Base-by-base conservation (phyloP, 2,329 filamentous ascomycete species). In the Calycina herbarum region DNA sequence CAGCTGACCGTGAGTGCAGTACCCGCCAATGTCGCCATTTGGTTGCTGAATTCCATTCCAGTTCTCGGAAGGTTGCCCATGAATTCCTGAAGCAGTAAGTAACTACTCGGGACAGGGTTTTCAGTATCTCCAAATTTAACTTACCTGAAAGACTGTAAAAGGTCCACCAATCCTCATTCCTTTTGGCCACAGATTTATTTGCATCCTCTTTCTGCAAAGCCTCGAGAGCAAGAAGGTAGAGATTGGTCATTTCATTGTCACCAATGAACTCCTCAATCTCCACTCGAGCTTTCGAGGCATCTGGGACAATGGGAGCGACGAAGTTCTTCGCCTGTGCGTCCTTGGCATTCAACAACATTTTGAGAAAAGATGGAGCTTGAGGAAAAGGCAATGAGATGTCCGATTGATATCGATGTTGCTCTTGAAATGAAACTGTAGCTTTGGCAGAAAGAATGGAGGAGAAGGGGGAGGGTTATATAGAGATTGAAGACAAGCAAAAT, bases 241-340 rank as follows among this genome's bases (percentile, higher is more conserved):
- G 58, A 27, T 60, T 60, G 35, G 58, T 60, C 58, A 60, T 60
- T 29, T 42, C 38, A 60, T 60, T 60, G 20, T 60, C 58, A 8
- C 38, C 38, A 42, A 60, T 45, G 24, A 60, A 60, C 20, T 60
- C 58, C 33, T 60, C 58, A 27, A 60, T 60, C n/a, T 60, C 58
- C 2, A 60, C 58, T 17, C 58, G 58, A 27, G 20, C 33, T 42
- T 60, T 60, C 5, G 58, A 38, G n/a, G 38, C 35, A 45, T 42
- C 58, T 17, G 58, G 58, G 27, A 60, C 58, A 3, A 60, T n/a
- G 15, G 33, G 33, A 10, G 38, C 38, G 40, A 38, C 33, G n/a
- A 38, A 60, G 58, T 60, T 60, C 58, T 42, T 60, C 15, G 38
- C 58, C 40, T 60, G 58, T 24, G 33, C 58, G 15, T 60, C 58